These are phyloP conservation scores for Mesotaenium endlicherianum DNA, from an alignment of 139 green algal genomes.

Conservation along the genomic window DNA sequence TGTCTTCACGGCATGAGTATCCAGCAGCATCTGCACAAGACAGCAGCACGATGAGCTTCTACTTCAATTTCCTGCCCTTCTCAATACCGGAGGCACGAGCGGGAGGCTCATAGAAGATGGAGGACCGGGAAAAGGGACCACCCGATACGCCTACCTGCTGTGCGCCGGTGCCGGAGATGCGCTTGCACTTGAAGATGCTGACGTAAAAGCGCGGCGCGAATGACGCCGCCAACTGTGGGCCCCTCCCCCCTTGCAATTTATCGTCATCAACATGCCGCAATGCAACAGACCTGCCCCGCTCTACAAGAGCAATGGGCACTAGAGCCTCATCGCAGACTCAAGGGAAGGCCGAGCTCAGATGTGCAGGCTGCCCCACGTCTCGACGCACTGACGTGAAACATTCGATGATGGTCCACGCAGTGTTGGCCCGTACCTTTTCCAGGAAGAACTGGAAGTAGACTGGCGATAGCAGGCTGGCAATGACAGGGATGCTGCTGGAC, in stretches of 20 bases:
- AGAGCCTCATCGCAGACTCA: too few species aligned
- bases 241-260: neutral
- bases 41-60: neutral
- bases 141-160: slow-evolving; percentile 58
- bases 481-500: slow-evolving; percentile 30
- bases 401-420: too few species aligned
- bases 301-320: too few species aligned
- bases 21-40: slow-evolving; percentile 69
- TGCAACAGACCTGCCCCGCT: too few species aligned
- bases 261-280: slow-evolving; percentile 1
- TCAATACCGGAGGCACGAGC: too few species aligned
- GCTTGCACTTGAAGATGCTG: slow-evolving; percentile 54
- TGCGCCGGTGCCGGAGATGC: slow-evolving; percentile 53
- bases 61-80: too few species aligned
- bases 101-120: too few species aligned
- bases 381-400: too few species aligned
- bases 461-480: slow-evolving; percentile 66
- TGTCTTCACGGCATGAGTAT: slow-evolving; percentile 67
- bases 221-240: slow-evolving; percentile 70
- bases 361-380: too few species aligned
- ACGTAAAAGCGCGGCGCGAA: slow-evolving; percentile 81
- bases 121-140: too few species aligned
- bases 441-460: slow-evolving; percentile 89
- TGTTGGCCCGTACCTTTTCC: slow-evolving; percentile 36
- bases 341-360: too few species aligned